phyloP scores from a whole-genome alignment of 257 asterid genomes.

The Solanum bulbocastanum region DNA sequence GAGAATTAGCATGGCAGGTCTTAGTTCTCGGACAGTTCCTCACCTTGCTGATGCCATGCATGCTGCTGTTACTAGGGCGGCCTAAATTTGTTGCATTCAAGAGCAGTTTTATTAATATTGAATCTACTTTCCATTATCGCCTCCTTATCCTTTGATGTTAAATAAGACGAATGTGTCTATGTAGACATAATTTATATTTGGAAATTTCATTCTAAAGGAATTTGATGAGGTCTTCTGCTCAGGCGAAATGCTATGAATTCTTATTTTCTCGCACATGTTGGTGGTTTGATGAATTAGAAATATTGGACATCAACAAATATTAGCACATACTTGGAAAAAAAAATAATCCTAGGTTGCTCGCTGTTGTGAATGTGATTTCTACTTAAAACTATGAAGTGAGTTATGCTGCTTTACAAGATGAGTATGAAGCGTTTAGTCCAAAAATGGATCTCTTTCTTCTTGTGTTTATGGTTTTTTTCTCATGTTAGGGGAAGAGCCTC shows the following conservation, averaged over 20 bases:
- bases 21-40: slow-evolving; percentile 58
- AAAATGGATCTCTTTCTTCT: neutral
- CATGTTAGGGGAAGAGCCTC: slow-evolving; percentile 16
- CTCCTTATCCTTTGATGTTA: neutral
- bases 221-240: neutral
- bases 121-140: neutral
- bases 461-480: slow-evolving; percentile 37
- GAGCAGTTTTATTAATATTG: neutral
- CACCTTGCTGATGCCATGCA: slow-evolving; percentile 77
- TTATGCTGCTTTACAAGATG: neutral
- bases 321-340: neutral
- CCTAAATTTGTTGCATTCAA: slow-evolving; percentile 8
- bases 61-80: slow-evolving; percentile 52
- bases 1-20: slow-evolving; percentile 93
- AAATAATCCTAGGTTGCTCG: neutral
- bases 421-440: neutral
- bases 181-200: neutral
- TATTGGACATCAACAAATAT: neutral
- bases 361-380: neutral
- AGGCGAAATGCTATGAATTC: neutral
- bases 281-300: neutral
- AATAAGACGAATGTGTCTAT: neutral
- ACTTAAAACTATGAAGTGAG: neutral
- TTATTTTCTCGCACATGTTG: neutral
- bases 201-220: neutral